Percentiles rank a stretch among this genome's conserved stretches.
Evolutionary conservation across 2,329 filamentous ascomycete species (phyloP).

Genomic region (Dothidotthia symphoricarpi): DNA sequence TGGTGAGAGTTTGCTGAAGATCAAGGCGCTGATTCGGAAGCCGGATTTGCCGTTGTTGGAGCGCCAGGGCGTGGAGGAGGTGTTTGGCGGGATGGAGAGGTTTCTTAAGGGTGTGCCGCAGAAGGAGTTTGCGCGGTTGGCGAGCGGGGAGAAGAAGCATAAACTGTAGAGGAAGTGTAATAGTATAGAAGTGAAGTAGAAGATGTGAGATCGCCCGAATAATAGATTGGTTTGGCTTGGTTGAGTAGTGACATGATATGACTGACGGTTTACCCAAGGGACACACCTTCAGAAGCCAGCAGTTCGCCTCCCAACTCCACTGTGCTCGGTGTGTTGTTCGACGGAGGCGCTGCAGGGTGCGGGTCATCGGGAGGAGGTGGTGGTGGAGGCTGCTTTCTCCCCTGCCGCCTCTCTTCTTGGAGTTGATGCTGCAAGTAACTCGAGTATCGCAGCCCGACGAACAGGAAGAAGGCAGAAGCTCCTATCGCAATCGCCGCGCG

Average conservation of each 20-base stretch:
- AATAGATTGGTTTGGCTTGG: neutral
- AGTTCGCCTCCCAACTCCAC: conserved; percentile 30
- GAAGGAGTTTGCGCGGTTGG: conserved; percentile 82
- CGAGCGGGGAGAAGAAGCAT: conserved; percentile 86
- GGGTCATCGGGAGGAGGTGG: conserved; percentile 16
- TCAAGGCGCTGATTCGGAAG: conserved; percentile 78
- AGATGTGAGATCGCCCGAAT: neutral
- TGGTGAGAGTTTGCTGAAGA: conserved; percentile 72
- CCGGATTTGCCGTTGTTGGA: conserved; percentile 73
- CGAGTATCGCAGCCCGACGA: conserved; percentile 43
- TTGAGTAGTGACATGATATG: no score
- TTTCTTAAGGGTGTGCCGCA: conserved; percentile 81
- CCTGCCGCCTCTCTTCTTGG: conserved; percentile 42
- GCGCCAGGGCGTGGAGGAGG: conserved; percentile 75
- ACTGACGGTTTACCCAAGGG: conserved; percentile 23
- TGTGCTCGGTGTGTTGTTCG: no score
- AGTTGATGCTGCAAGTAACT: conserved; percentile 42
- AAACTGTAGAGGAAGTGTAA: conserved; percentile 64
- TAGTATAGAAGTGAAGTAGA: neutral
- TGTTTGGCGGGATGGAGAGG: conserved; percentile 78
- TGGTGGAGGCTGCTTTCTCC: conserved; percentile 21
- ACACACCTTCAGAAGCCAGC: conserved; percentile 34
- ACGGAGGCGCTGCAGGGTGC: conserved; percentile 2
- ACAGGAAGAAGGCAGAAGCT: conserved; percentile 47
- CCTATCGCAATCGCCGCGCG: conserved; percentile 62